Evolutionary conservation across 106 monocot species (phyloP).

Genomic region (Dactylorhiza incarnata): DNA sequence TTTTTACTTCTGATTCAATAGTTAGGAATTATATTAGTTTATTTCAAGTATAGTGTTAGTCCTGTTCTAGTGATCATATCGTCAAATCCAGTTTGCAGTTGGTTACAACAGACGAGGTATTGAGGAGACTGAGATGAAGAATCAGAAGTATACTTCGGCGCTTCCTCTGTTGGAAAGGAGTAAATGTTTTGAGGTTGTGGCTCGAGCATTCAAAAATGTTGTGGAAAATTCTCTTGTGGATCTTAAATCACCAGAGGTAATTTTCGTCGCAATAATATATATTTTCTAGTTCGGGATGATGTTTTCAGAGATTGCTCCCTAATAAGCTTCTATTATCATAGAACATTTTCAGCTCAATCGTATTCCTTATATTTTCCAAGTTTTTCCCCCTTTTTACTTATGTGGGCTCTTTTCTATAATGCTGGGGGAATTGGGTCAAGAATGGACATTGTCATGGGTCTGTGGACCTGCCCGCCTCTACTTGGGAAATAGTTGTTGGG

Average conservation of each 20-base stretch:
- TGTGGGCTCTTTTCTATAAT: too few species aligned
- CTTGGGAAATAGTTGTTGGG: too few species aligned
- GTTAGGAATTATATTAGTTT: background rate
- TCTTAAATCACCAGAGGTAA: constrained; percentile 91
- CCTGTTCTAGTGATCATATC: background rate
- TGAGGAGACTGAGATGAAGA: constrained; percentile 53
- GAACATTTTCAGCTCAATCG: background rate
- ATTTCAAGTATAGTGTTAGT: background rate
- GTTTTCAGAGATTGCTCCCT: background rate
- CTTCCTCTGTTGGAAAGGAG: constrained; percentile 57
- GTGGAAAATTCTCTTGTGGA: constrained; percentile 68
- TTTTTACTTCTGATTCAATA: background rate
- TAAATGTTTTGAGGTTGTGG: constrained; percentile 73
- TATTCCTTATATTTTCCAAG: background rate
- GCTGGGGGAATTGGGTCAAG: too few species aligned
- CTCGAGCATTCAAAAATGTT: constrained; percentile 60
- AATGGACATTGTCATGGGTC: too few species aligned
- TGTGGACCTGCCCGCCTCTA: too few species aligned
- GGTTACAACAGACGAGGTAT: constrained; percentile 87
- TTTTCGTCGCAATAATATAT: background rate
- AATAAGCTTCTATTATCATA: background rate
- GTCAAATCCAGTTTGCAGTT: constrained; percentile 72
- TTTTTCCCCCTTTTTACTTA: background rate
- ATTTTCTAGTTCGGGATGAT: background rate
- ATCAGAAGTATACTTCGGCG: constrained; percentile 19